Evolutionary conservation across 768 basidiomycete genomes (phyloP).

Genomic region (Megacollybia marginata): DNA sequence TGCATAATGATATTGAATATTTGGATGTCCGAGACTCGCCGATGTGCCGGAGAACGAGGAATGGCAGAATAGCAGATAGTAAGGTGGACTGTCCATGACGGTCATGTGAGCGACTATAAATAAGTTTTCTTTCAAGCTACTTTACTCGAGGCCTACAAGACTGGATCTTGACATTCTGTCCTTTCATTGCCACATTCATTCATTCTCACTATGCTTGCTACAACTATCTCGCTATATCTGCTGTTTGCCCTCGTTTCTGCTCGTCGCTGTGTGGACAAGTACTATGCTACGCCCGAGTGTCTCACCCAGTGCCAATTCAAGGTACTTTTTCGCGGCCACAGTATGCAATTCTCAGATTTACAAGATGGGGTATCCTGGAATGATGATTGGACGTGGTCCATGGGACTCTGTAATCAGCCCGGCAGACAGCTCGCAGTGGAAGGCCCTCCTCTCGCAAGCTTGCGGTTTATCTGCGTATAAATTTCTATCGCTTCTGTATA

Average conservation of each 20-base stretch:
- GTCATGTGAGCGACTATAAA: background rate
- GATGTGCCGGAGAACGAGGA: constrained; percentile 35
- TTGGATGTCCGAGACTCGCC: constrained; percentile 55
- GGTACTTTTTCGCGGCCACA: too few species aligned
- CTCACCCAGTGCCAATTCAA: too few species aligned
- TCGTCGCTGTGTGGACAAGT: too few species aligned
- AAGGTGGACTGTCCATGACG: constrained; percentile 29
- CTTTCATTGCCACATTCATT: constrained; percentile 12
- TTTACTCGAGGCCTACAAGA: constrained; percentile 2
- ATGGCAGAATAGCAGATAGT: constrained; percentile 64
- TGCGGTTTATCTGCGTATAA: too few species aligned
- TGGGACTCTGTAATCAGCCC: constrained; percentile 38
- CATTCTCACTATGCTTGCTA: constrained; percentile 7
- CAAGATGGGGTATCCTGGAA: constrained; percentile 36
- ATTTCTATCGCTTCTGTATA: too few species aligned
- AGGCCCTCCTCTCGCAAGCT: too few species aligned
- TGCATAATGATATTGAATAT: constrained; percentile 75
- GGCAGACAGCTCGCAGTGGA: too few species aligned
- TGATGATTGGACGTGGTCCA: constrained; percentile 43
- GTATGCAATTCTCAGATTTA: too few species aligned
- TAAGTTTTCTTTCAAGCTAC: background rate
- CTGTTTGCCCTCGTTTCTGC: too few species aligned
- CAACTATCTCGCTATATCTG: background rate
- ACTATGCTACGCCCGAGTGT: too few species aligned
- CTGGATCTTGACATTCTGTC: constrained; percentile 1